Conservation (phyloP, 164 flowering plant species). For the Chimonanthus praecox region DNA sequence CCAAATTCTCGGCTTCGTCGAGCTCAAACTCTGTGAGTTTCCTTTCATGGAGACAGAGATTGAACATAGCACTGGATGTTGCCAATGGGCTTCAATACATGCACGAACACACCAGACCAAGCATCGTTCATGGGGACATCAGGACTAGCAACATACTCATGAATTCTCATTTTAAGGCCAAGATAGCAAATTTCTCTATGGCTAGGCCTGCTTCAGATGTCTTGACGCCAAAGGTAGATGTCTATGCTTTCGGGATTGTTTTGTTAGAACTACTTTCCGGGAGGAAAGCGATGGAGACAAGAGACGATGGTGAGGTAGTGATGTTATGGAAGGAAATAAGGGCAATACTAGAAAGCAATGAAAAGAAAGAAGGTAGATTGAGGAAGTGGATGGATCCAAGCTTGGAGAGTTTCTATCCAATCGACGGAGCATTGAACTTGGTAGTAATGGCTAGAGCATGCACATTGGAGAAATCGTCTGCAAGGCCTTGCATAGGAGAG, state of each 20-base stretch:
- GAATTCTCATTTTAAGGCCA: constrained; percentile 43
- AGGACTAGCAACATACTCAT: constrained; percentile 30
- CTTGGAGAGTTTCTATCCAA: constrained; percentile 37
- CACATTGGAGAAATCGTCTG: constrained; percentile 43
- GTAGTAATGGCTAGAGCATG: constrained; percentile 53
- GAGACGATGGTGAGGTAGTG: constrained; percentile 40
- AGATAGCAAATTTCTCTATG: constrained; percentile 53
- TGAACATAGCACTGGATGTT: constrained; percentile 42
- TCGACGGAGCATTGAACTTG: constrained; percentile 46
- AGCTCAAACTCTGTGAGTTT: constrained; percentile 24
- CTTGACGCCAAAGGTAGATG: constrained; percentile 43
- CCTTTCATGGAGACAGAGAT: constrained; percentile 26
- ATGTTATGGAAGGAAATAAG: constrained; percentile 43
- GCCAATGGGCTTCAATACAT: constrained; percentile 40
- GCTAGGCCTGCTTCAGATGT: constrained; percentile 31
- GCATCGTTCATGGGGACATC: constrained; percentile 30
- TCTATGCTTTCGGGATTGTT: constrained; percentile 60
- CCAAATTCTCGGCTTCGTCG: constrained; percentile 23
- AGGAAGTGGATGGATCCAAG: constrained; percentile 47
- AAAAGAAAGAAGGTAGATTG: constrained; percentile 40
- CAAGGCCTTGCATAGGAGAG: constrained; percentile 60
- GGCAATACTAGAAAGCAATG: constrained; percentile 38
- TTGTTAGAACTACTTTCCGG: constrained; percentile 64
- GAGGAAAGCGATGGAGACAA: constrained; percentile 41
- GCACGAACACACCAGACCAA: constrained; percentile 38